Conservation (phyloP, 176 grass and related monocot genomes). For the Aechmea fasciata region DNA sequence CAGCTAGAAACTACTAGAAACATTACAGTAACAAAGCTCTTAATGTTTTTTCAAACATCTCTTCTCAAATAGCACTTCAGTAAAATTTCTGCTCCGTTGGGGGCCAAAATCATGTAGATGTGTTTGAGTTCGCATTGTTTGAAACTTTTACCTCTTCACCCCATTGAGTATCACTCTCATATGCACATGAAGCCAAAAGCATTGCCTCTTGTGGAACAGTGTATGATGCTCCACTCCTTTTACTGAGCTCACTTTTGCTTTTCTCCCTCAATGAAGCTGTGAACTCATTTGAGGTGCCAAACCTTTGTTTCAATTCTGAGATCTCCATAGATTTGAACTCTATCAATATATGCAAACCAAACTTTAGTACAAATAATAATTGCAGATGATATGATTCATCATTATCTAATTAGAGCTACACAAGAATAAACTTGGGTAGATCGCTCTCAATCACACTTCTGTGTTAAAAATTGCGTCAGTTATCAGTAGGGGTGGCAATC, state of each 20-base stretch:
- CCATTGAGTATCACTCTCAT: conserved; percentile 48
- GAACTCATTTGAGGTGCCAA: conserved; percentile 28
- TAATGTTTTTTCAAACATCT: too few relatives aligned
- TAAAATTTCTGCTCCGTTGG: too few relatives aligned
- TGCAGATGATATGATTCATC: too few relatives aligned
- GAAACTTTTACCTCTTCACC: conserved; percentile 22
- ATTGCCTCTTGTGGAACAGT: neutral
- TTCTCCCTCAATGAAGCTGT: conserved; percentile 21
- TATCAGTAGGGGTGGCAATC: too few relatives aligned
- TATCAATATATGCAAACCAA: neutral
- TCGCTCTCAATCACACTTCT: too few relatives aligned
- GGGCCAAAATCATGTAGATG: too few relatives aligned
- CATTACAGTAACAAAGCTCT: too few relatives aligned
- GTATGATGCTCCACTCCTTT: neutral
- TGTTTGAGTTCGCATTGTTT: neutral
- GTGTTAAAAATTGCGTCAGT: too few relatives aligned
- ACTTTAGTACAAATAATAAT: too few relatives aligned
- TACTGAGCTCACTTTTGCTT: neutral
- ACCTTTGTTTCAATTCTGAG: conserved; percentile 23
- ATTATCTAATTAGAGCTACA: too few relatives aligned
- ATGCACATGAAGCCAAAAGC: conserved; percentile 21
- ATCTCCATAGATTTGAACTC: conserved; percentile 15
- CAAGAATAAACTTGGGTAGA: too few relatives aligned
- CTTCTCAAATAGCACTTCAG: too few relatives aligned
- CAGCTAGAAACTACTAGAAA: neutral